phyloP scores from a whole-genome alignment of 805 yeast genomes.

The Starmerella roubikii region DNA sequence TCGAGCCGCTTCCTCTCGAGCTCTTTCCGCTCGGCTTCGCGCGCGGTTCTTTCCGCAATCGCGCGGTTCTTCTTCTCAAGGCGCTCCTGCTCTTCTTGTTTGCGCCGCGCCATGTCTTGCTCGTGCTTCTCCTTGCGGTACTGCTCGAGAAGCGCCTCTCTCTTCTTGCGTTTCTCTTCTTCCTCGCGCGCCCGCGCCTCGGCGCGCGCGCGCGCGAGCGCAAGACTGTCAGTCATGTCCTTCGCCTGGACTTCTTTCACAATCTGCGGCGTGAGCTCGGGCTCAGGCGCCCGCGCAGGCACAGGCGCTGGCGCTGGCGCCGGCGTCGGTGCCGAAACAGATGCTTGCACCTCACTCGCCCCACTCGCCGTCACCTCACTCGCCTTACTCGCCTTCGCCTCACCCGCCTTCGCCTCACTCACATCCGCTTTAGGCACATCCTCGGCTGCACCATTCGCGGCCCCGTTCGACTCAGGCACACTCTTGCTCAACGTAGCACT shows the following conservation, averaged over 20 bases:
- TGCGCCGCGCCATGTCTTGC: conserved; percentile 9
- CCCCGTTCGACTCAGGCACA: too few relatives aligned
- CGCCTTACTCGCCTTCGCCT: background rate
- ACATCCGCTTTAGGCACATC: conserved; percentile 1
- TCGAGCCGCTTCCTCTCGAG: conserved; percentile 9
- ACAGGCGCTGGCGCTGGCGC: too few relatives aligned
- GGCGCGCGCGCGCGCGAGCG: conserved; percentile 13
- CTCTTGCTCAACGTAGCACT: too few relatives aligned
- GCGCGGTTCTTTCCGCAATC: background rate
- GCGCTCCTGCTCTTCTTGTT: conserved; percentile 6
- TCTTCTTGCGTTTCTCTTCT: background rate
- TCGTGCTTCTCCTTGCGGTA: conserved; percentile 6
- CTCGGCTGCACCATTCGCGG: too few relatives aligned
- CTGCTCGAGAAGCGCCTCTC: conserved; percentile 12
- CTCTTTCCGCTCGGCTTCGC: conserved; percentile 3
- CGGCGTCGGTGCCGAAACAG: background rate
- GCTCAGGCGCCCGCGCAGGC: background rate
- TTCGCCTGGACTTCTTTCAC: conserved; percentile 19
- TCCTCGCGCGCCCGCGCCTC: conserved; percentile 6
- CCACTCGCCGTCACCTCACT: background rate
- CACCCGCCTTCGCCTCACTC: conserved; percentile 1
- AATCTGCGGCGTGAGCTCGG: background rate
- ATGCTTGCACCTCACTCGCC: background rate
- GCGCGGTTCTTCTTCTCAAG: background rate
- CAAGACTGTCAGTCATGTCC: conserved; percentile 25